Conservation (phyloP, 306 rosid genomes). For the Fragaria nilgerrensis region DNA sequence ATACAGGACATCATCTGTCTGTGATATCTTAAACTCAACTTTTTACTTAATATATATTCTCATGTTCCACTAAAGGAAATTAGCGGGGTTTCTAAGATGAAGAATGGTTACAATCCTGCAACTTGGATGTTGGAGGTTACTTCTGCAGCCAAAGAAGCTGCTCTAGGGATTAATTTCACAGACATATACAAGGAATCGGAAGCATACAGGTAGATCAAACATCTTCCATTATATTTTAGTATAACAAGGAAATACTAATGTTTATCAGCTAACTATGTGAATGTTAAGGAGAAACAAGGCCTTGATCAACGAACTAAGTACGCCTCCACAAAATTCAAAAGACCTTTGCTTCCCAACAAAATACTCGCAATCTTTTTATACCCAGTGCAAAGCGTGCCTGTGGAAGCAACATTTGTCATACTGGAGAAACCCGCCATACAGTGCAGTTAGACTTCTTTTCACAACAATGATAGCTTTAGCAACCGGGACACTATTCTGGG, state of each 20-base stretch:
- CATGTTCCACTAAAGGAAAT: slow-evolving; percentile 42
- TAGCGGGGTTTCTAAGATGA: slow-evolving; percentile 51
- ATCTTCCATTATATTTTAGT: not conserved
- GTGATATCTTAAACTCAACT: not conserved
- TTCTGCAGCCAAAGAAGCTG: slow-evolving; percentile 53
- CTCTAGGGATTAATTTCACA: slow-evolving; percentile 50
- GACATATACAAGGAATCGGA: slow-evolving; percentile 57
- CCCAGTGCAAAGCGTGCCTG: slow-evolving; percentile 64
- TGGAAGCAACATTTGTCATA: slow-evolving; percentile 74
- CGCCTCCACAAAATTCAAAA: slow-evolving; percentile 49
- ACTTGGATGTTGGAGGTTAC: slow-evolving; percentile 85
- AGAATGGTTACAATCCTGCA: slow-evolving; percentile 66
- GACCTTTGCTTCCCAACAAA: slow-evolving; percentile 56
- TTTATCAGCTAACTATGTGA: slow-evolving; percentile 19
- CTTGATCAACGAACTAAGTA: slow-evolving; percentile 52
- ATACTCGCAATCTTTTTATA: slow-evolving; percentile 52
- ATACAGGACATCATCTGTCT: not conserved
- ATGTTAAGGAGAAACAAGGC: slow-evolving; percentile 61
- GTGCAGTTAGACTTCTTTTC: slow-evolving; percentile 62
- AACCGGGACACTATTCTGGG: slow-evolving; percentile 67
- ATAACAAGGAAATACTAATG: not conserved
- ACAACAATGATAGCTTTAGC: slow-evolving; percentile 50
- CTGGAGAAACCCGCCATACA: slow-evolving; percentile 70
- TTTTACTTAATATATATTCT: not conserved
- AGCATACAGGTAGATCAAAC: slow-evolving; percentile 38